Evolutionary conservation across 441 rosid genomes (phyloP), one percentile per base, ranked within the genome.

Genomic region (Capsella rubella): DNA sequence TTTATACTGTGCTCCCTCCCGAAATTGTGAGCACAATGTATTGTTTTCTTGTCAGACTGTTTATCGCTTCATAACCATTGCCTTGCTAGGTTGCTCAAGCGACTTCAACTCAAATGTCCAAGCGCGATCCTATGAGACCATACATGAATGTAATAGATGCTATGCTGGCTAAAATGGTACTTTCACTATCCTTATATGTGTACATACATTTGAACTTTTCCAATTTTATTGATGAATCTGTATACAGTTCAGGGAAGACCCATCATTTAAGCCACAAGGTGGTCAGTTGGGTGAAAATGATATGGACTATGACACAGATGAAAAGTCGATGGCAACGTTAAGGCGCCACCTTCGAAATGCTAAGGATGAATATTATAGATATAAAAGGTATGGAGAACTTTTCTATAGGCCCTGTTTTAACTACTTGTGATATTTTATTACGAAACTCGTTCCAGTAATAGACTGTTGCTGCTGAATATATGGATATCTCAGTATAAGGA

Each of bases 251-350:
- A 87, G 87, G 77, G 86, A 85, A 80, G 99, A 95, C 46, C 93
- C 95, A 68, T 87, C 95, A 63, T 91, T 95, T 81, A 93, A 93
- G 82, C 98, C 98, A 12, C 98, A 95, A 85, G 99, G 99, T 77
- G 99, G 99, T 50, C 87, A 84, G 75, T 63, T 95, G 79, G 98
- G 99, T 42, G 99, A 93, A 85, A 93, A 93, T 72, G 99, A 95
- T 78, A 95, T 95, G 99, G 97, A 95, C 82, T 93, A 91, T 79
- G 99, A 95, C 77, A 89, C 98, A 27, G 99, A 95, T 84, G 99
- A 90, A 78, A 95, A 93, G 81, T 93, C 98, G 18, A 96, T 96
- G 99, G 99, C 99, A 80, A 91, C 94, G 34, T 87, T 96, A 49
- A 88, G 99, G 79, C 92, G 97, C 49, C 90, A 93, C 87, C 97